phyloP scores from a whole-genome alignment of 208 protist genomes.

The Wallacemonas sp. region DNA sequence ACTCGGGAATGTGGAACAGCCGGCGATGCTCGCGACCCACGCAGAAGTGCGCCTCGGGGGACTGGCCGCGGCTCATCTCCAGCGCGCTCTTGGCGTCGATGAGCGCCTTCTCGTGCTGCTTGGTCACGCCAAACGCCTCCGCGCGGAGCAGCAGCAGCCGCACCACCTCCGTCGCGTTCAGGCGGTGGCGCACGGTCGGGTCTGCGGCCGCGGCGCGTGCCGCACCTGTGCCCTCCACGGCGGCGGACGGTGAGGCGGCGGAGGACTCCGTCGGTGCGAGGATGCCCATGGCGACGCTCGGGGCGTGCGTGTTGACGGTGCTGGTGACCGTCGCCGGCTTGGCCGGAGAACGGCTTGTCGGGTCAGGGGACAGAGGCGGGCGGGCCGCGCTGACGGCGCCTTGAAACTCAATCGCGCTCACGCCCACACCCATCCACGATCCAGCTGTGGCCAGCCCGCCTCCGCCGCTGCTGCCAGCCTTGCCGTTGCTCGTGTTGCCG shows the following conservation, averaged over 20 bases:
- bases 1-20: conserved; percentile 50
- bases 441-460: background rate
- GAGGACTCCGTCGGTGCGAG: background rate
- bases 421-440: conserved; percentile 11
- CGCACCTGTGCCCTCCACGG: background rate
- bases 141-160: conserved; percentile 73
- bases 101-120: conserved; percentile 61
- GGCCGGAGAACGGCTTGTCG: background rate
- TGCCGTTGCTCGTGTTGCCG: background rate
- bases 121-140: conserved; percentile 55
- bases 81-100: conserved; percentile 60
- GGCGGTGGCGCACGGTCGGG: background rate
- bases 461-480: background rate
- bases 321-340: background rate
- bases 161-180: conserved; percentile 66
- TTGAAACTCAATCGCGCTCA: conserved; percentile 13
- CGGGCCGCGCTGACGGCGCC: background rate
- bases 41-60: conserved; percentile 69
- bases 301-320: background rate
- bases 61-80: conserved; percentile 48
- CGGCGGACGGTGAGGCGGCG: background rate
- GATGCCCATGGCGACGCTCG: background rate
- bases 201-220: background rate
- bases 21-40: conserved; percentile 61
- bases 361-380: background rate